Conservation (phyloP, 1,284 basidiomycete species). For the Ganoderma boninense region DNA sequence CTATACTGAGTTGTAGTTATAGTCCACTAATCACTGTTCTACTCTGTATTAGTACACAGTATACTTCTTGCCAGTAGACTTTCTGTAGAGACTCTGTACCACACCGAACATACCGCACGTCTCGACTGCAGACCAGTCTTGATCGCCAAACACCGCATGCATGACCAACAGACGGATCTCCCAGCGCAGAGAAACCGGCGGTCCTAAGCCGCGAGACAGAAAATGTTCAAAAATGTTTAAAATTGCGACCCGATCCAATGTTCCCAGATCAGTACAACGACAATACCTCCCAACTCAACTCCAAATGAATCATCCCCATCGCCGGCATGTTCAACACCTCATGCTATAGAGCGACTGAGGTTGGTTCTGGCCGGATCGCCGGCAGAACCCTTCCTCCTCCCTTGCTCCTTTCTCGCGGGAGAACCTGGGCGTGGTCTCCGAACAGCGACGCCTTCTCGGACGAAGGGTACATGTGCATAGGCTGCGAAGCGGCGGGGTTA, state of each 20-base stretch:
- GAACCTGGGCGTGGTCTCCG: too few species aligned
- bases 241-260: neutral
- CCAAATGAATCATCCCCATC: neutral
- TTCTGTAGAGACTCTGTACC: neutral
- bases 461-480: too few species aligned
- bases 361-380: too few species aligned
- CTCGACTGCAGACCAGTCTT: neutral
- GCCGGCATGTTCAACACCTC: neutral
- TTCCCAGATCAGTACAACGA: neutral
- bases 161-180: neutral
- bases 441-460: too few species aligned
- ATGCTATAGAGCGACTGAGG: neutral
- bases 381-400: too few species aligned
- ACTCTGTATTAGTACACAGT: neutral
- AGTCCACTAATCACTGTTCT: neutral
- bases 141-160: neutral
- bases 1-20: neutral
- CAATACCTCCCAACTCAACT: neutral
- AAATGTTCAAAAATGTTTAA: neutral
- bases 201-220: neutral
- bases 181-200: too few species aligned
- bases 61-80: neutral
- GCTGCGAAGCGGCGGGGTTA: too few species aligned
- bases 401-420: too few species aligned
- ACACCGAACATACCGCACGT: neutral